phyloP scores from a whole-genome alignment of 768 basidiomycete species.

The Trametes villosa region DNA sequence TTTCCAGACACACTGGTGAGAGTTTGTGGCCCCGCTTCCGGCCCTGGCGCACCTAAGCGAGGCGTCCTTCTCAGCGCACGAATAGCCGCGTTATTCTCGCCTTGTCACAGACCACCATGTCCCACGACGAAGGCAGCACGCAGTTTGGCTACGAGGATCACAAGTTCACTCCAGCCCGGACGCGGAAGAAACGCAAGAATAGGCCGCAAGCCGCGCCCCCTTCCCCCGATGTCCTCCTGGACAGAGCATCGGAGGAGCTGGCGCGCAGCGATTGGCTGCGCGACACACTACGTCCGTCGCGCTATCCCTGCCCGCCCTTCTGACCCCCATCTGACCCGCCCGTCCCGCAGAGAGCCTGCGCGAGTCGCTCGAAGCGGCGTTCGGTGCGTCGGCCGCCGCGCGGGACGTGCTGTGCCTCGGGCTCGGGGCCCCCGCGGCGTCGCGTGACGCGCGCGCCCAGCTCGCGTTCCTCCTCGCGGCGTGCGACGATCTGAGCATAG shows the following conservation, averaged over 20 bases:
- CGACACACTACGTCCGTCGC: slow-evolving; percentile 58
- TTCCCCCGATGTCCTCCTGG: slow-evolving; percentile 44
- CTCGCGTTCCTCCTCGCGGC: slow-evolving; percentile 66
- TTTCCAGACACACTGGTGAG: neutral
- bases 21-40: neutral
- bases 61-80: neutral
- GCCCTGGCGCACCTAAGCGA: neutral
- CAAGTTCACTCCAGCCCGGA: slow-evolving; percentile 54
- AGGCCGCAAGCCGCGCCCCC: slow-evolving; percentile 37
- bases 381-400: slow-evolving; percentile 20
- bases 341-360: slow-evolving; percentile 28
- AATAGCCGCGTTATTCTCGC: neutral
- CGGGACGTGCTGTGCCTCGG: slow-evolving; percentile 66
- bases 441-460: slow-evolving; percentile 65
- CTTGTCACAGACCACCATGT: neutral
- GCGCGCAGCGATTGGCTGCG: slow-evolving; percentile 54
- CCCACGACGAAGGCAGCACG: neutral
- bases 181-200: slow-evolving; percentile 57
- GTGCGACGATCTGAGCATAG: slow-evolving; percentile 59
- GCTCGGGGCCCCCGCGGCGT: slow-evolving; percentile 70
- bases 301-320: slow-evolving; percentile 11
- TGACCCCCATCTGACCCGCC: slow-evolving; percentile 17
- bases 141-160: slow-evolving; percentile 51
- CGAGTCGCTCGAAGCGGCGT: slow-evolving; percentile 26
- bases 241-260: slow-evolving; percentile 51